A percentile compares a stretch with the other conserved stretches of the same genome.
These are phyloP conservation scores for Yamadazyma sp. DNA, from an alignment of 805 yeast species.

Conservation along the genomic window DNA sequence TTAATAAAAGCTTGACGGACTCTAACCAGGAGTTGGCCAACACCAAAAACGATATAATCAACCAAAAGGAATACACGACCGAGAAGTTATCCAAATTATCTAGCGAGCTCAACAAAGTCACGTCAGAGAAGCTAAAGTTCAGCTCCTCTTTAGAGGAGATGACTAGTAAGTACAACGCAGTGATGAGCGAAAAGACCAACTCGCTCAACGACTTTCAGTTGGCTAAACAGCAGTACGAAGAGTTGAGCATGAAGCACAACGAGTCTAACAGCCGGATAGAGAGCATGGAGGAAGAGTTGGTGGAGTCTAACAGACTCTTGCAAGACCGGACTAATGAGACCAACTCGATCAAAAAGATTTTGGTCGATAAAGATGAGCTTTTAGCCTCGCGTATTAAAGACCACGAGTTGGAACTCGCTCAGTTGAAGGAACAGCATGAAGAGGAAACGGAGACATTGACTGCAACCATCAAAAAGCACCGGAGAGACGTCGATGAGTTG, in stretches of 20 bases:
- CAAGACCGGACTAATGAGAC: conserved; percentile 84
- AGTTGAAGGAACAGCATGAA: conserved; percentile 59
- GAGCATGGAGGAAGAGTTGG: conserved; percentile 76
- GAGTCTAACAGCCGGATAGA: conserved; percentile 65
- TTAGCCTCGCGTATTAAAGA: conserved; percentile 55
- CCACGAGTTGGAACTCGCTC: conserved; percentile 49
- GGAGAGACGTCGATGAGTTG: conserved; percentile 65
- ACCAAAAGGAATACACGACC: conserved; percentile 41
- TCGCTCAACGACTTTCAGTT: conserved; percentile 42
- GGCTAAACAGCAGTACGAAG: conserved; percentile 70
- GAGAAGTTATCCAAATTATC: conserved; percentile 31
- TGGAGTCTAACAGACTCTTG: conserved; percentile 66
- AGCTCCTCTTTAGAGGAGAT: conserved; percentile 40
- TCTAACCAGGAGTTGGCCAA: conserved; percentile 34
- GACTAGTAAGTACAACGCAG: conserved; percentile 35
- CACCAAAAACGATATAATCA: conserved; percentile 40
- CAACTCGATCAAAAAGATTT: conserved; percentile 63
- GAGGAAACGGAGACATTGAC: conserved; percentile 42
- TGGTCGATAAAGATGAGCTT: conserved; percentile 67
- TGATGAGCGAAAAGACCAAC: conserved; percentile 32
- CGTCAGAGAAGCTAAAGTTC: conserved; percentile 43
- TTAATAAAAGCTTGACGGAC: conserved; percentile 10
- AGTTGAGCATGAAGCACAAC: conserved; percentile 59
- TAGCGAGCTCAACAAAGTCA: conserved; percentile 40
- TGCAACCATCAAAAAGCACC: conserved; percentile 44